Evolutionary conservation across 1,284 basidiomycete species (phyloP), one percentile per base, ranked within the genome.

Genomic region (Apiotrichum porosum): DNA sequence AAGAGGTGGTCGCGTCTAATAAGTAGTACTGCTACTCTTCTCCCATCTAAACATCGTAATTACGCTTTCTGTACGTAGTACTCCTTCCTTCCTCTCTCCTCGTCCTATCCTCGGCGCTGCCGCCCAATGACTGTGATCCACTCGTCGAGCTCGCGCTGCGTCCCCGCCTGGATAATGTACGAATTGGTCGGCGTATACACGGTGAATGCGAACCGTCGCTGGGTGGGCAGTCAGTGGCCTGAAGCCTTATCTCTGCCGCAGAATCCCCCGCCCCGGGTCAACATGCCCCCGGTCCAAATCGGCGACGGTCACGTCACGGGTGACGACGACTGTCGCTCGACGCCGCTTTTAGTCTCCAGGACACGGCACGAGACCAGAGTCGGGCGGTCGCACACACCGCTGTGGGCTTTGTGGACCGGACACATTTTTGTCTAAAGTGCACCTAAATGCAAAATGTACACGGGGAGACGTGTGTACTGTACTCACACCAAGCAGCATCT

Each of bases 171-270:
- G 14, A 93, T 78, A 31, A 88, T 86, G 74, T 91, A 86, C 28
- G 88, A 91, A 69, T 94, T 93, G 10, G 86, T 87, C 15, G 86
- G 78, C 3, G 90, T 91, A 72, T 89, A 93, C 33, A 93, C 79
- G 10, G 87, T 90, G 72, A 93, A 92, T 9, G 84, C 84, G 68
- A 82, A 83, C 33, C 79, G 81, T 76, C 84, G 88, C 89, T 93
- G 66, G 2, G 2, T 13, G 37, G 4, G 37, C 30, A 13, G 30
- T 23, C 3, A 9, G 6, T 39, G 14, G n/a, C n/a, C 10, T 22
- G 15, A n/a, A n/a, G n/a, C n/a, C n/a, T n/a, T n/a, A n/a, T n/a
- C n/a, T n/a, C n/a, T n/a, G n/a, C n/a, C n/a, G n/a, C n/a, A n/a
- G n/a, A n/a, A n/a, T n/a, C n/a, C n/a, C n/a, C n/a, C n/a, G n/a